Evolutionary conservation across 495 filamentous ascomycete genomes (phyloP).

Genomic region (Penicillium goetzii): DNA sequence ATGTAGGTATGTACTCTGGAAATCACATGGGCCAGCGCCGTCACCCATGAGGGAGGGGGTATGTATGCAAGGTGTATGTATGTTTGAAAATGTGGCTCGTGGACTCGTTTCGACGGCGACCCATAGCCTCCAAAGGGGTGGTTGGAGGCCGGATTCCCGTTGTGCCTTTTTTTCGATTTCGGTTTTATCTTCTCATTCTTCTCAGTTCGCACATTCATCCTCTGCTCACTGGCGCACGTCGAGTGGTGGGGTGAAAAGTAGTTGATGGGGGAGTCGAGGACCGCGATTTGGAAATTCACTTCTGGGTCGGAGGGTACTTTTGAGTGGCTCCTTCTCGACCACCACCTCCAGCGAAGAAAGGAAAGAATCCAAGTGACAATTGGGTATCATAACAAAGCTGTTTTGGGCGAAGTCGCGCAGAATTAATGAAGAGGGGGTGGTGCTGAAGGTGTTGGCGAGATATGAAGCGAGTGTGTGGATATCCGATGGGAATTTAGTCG

Average conservation of each 20-base stretch:
- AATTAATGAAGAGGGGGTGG: constrained; percentile 36
- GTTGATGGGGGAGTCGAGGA: constrained; percentile 4
- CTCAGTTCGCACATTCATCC: constrained; percentile 1
- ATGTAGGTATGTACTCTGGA: constrained; percentile 24
- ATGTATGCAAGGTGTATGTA: constrained; percentile 26
- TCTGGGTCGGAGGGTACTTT: not conserved
- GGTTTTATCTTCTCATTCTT: constrained; percentile 8
- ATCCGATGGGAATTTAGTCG: constrained; percentile 38
- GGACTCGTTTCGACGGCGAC: constrained; percentile 24
- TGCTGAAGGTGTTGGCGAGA: constrained; percentile 17
- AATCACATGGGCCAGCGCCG: constrained; percentile 15
- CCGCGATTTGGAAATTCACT: constrained; percentile 2
- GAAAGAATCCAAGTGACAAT: constrained; percentile 40
- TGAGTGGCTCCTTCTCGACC: constrained; percentile 19
- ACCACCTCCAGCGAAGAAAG: constrained; percentile 29
- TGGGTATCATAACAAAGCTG: constrained; percentile 53
- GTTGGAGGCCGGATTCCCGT: constrained; percentile 4
- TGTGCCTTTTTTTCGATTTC: constrained; percentile 6
- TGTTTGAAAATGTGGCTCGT: constrained; percentile 21
- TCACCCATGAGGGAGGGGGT: constrained; percentile 13
- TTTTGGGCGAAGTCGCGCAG: constrained; percentile 40
- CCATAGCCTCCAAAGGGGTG: constrained; percentile 9
- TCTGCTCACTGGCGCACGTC: not conserved
- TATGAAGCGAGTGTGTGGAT: constrained; percentile 11
- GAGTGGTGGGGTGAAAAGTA: not conserved